These are phyloP conservation scores for Fraxinus greggii DNA, from an alignment of 305 asterid species.

Conservation along the genomic window DNA sequence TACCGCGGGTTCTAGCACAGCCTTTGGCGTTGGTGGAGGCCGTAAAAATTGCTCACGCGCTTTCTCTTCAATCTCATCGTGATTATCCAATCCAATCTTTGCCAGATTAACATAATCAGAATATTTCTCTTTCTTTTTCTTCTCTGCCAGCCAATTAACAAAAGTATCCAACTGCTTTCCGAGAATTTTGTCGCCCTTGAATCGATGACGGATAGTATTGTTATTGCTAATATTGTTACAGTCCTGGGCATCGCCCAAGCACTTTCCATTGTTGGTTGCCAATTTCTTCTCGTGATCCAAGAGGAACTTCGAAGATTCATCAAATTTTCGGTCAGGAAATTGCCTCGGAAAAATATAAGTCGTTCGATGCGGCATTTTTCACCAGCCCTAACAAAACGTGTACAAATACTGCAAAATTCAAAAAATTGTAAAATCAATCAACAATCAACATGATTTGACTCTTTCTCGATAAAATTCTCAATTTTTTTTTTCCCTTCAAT, in stretches of 20 bases:
- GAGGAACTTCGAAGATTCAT: constrained; percentile 44
- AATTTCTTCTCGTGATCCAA: constrained; percentile 66
- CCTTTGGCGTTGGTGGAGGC: constrained; percentile 31
- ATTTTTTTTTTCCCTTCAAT: not conserved
- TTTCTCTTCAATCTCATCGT: constrained; percentile 38
- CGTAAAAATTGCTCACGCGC: constrained; percentile 36
- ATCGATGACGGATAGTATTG: constrained; percentile 23
- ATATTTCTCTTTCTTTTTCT: constrained; percentile 48
- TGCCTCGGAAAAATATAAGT: constrained; percentile 84
- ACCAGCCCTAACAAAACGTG: not conserved
- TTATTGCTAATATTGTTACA: constrained; percentile 8
- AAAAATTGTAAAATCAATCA: not conserved
- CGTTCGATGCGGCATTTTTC: constrained; percentile 86
- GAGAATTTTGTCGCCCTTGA: constrained; percentile 69
- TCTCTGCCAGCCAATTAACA: constrained; percentile 60
- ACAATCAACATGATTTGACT: not conserved
- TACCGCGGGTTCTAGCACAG: constrained; percentile 29
- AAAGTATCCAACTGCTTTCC: constrained; percentile 64
- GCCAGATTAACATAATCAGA: constrained; percentile 35
- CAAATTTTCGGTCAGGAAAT: constrained; percentile 60
- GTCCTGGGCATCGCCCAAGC: constrained; percentile 2
- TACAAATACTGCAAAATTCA: not conserved
- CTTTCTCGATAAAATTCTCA: not conserved
- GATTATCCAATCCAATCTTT: constrained; percentile 38
- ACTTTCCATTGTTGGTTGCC: constrained; percentile 23